phyloP scores from a whole-genome alignment of 345 rosid genomes.

The Euphorbia lathyris region DNA sequence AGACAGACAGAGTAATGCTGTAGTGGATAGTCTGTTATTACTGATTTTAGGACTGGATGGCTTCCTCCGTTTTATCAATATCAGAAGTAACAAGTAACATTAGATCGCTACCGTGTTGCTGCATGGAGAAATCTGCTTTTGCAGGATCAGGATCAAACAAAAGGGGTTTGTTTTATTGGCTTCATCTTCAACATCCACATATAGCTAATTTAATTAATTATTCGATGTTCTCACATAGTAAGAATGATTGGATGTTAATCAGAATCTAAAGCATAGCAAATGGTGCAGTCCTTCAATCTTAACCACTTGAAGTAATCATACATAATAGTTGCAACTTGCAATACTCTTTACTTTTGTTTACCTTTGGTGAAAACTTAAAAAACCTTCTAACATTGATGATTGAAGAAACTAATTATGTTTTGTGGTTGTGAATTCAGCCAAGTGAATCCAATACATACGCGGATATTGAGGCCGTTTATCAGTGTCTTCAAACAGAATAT shows the following conservation, averaged over 20 bases:
- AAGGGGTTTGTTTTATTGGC: neutral
- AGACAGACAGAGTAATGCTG: neutral
- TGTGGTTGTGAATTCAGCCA: conserved; percentile 52
- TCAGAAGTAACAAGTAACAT: neutral
- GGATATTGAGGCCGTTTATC: conserved; percentile 93
- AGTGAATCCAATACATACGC: conserved; percentile 92
- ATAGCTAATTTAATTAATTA: neutral
- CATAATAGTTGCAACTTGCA: neutral
- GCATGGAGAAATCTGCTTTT: neutral
- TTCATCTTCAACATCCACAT: neutral
- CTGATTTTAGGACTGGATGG: too few species aligned
- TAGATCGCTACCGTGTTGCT: neutral
- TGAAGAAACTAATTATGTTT: neutral
- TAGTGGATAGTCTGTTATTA: too few species aligned
- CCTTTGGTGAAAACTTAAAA: too few species aligned
- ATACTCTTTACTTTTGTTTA: neutral
- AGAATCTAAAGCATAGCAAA: neutral
- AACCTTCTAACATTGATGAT: neutral
- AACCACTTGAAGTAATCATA: neutral
- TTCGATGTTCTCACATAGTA: neutral
- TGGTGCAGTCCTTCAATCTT: neutral
- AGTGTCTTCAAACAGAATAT: conserved; percentile 85
- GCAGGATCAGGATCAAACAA: neutral
- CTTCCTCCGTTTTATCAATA: neutral
- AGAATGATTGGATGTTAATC: neutral